A percentile compares a stretch with the other conserved stretches of the same genome.
Conservation (phyloP, 1,284 basidiomycete genomes). For the Melampsora occidentalis region DNA sequence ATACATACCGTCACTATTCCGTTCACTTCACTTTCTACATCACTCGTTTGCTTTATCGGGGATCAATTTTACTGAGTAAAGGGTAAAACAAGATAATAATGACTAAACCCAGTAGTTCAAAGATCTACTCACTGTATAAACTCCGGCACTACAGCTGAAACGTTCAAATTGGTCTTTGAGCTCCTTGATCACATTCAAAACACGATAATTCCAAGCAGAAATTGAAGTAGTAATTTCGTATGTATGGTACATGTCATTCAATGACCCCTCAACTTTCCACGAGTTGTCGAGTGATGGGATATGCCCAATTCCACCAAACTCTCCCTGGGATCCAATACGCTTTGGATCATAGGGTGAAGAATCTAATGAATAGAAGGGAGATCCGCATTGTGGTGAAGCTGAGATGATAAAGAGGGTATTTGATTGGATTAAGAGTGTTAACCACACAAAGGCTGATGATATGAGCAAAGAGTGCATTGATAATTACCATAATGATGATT, state of each 20-base stretch:
- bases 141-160: conserved; percentile 38
- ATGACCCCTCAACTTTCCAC: conserved; percentile 17
- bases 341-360: conserved; percentile 23
- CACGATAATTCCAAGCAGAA: conserved; percentile 33
- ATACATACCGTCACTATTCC: conserved; percentile 33
- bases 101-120: neutral
- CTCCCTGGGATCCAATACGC: conserved; percentile 27
- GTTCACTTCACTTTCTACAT: conserved; percentile 37
- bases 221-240: conserved; percentile 20
- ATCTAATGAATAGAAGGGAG: conserved; percentile 13
- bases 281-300: conserved; percentile 3
- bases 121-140: conserved; percentile 24
- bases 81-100: neutral
- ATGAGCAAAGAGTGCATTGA: neutral
- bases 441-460: too few relatives aligned
- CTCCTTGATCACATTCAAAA: conserved; percentile 10
- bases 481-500: conserved; percentile 30
- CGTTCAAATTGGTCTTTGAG: conserved; percentile 15
- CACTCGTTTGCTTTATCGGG: conserved; percentile 34
- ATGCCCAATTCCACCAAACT: conserved; percentile 42
- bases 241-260: conserved; percentile 18
- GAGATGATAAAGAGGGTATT: neutral
- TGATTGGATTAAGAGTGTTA: neutral
- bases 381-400: conserved; percentile 38
- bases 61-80: neutral